These are phyloP conservation scores for Hyaloscypha bicolor DNA, from an alignment of 495 filamentous ascomycete species.

Conservation along the genomic window DNA sequence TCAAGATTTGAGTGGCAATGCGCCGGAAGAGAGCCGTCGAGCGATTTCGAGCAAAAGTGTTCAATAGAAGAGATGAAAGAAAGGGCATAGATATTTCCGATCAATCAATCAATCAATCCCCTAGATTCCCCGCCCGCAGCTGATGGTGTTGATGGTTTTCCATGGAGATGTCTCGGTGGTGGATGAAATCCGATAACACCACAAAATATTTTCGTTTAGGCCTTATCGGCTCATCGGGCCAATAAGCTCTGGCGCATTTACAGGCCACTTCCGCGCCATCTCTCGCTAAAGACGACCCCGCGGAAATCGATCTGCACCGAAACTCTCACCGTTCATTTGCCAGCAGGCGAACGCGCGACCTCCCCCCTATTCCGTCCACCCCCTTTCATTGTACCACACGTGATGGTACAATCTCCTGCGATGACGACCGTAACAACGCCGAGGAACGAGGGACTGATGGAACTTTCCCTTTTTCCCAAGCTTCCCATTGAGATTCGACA, in stretches of 20 bases:
- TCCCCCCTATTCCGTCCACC: not conserved
- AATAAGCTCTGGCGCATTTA: not conserved
- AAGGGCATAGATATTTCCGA: not conserved
- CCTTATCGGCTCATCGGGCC: not conserved
- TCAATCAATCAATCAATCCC: not conserved
- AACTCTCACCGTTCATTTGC: not conserved
- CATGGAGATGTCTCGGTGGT: constrained; percentile 1
- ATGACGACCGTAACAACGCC: not conserved
- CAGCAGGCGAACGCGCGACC: not conserved
- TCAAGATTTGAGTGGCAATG: not conserved
- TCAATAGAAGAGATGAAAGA: not conserved
- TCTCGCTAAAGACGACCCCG: constrained; percentile 1
- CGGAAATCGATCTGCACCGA: constrained; percentile 5
- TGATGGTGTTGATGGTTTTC: not conserved
- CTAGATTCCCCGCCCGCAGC: not conserved
- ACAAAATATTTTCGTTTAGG: not conserved
- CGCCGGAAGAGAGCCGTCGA: not conserved
- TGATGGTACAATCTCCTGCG: not conserved
- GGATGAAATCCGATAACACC: not conserved
- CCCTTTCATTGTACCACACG: not conserved
- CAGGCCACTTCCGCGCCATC: not conserved
- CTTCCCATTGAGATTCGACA: not conserved
- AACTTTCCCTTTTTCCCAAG: not conserved
- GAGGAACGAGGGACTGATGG: not conserved
- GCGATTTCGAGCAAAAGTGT: not conserved